Percentiles rank a stretch among this genome's conserved stretches.
Conservation (phyloP, 495 filamentous ascomycete genomes). For the Penicillium argentinense region DNA sequence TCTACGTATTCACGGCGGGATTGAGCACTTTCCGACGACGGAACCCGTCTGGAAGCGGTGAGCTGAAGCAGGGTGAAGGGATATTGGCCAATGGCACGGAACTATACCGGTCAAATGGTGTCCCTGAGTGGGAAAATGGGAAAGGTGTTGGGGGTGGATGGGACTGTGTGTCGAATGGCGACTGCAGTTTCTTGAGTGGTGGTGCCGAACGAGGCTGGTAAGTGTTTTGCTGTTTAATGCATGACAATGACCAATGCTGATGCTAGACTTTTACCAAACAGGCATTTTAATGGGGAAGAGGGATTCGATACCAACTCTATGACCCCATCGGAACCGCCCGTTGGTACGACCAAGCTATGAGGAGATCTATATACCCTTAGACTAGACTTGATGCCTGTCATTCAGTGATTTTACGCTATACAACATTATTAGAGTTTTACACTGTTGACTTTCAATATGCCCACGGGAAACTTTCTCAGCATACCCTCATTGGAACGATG, state of each 20-base stretch:
- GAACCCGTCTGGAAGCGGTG: background rate
- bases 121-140: slow-evolving; percentile 60
- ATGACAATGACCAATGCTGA: slow-evolving; percentile 11
- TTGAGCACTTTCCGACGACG: slow-evolving; percentile 61
- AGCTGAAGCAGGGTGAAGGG: background rate
- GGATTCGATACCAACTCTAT: slow-evolving; percentile 56
- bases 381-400: background rate
- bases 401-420: too few relatives aligned
- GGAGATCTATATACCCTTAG: background rate
- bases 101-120: slow-evolving; percentile 18
- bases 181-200: slow-evolving; percentile 72
- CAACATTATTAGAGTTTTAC: too few relatives aligned
- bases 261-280: too few relatives aligned
- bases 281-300: slow-evolving; percentile 78
- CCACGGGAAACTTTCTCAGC: too few relatives aligned
- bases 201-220: slow-evolving; percentile 91
- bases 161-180: slow-evolving; percentile 75
- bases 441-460: too few relatives aligned
- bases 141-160: slow-evolving; percentile 79
- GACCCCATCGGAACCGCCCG: slow-evolving; percentile 21
- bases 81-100: slow-evolving; percentile 33
- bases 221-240: slow-evolving; percentile 35
- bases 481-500: too few relatives aligned
- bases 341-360: slow-evolving; percentile 13
- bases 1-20: slow-evolving; percentile 81